phyloP scores from a whole-genome alignment of 352 stramenopile genomes.

The Plasmopara viticola region DNA sequence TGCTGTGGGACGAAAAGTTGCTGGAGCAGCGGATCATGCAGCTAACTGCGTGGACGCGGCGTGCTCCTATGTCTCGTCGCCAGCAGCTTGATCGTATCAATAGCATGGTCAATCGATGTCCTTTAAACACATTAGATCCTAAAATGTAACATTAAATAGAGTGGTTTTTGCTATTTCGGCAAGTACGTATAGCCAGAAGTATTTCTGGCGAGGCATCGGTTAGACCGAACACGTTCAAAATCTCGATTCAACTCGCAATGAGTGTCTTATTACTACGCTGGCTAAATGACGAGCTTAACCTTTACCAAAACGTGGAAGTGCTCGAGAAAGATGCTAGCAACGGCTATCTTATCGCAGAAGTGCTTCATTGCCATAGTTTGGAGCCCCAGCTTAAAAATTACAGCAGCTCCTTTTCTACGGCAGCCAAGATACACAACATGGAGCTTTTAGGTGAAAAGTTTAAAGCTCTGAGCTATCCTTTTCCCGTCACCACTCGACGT shows the following conservation, averaged over 20 bases:
- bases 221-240: slow-evolving; percentile 3
- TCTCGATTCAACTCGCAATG: slow-evolving; percentile 23
- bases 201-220: slow-evolving; percentile 26
- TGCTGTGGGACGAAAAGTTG: slow-evolving; percentile 59
- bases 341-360: slow-evolving; percentile 56
- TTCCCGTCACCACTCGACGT: slow-evolving; percentile 36
- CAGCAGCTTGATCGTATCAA: slow-evolving; percentile 70
- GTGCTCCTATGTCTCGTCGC: slow-evolving; percentile 39
- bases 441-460: slow-evolving; percentile 44
- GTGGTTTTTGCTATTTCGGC: background rate
- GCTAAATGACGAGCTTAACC: slow-evolving; percentile 55
- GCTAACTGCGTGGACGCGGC: slow-evolving; percentile 55
- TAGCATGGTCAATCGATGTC: slow-evolving; percentile 50
- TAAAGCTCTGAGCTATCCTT: slow-evolving; percentile 28
- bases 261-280: slow-evolving; percentile 54
- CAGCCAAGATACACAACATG: slow-evolving; percentile 53
- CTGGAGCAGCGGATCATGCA: slow-evolving; percentile 59
- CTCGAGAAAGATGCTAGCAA: slow-evolving; percentile 65
- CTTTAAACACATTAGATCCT: slow-evolving; percentile 28
- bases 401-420: slow-evolving; percentile 23
- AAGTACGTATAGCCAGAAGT: background rate
- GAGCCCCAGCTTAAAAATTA: slow-evolving; percentile 48
- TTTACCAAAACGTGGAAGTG: slow-evolving; percentile 38
- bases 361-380: slow-evolving; percentile 44
- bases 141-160: slow-evolving; percentile 17